Percentiles rank a stretch among this genome's conserved stretches.
These are phyloP conservation scores for Lepiota brunneoincarnata DNA, from an alignment of 768 basidiomycete genomes.

Conservation along the genomic window DNA sequence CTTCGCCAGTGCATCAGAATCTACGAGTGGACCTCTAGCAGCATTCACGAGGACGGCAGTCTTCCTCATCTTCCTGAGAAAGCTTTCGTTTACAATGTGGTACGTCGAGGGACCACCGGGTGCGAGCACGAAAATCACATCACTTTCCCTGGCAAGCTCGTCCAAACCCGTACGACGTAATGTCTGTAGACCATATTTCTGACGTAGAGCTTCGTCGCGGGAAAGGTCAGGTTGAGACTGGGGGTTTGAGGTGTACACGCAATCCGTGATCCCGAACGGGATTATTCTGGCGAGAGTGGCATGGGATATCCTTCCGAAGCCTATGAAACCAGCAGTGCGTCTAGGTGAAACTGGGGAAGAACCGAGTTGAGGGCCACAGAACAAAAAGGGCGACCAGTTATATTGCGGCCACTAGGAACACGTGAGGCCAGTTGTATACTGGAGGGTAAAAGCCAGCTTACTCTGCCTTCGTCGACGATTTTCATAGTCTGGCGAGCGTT, in stretches of 20 bases:
- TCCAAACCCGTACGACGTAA: conserved; percentile 61
- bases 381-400: conserved; percentile 78
- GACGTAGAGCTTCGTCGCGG: conserved; percentile 32
- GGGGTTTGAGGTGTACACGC: conserved; percentile 65
- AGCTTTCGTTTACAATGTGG: conserved; percentile 68
- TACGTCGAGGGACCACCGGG: conserved; percentile 71
- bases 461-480: conserved; percentile 70
- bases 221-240: conserved; percentile 44
- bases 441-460: conserved; percentile 25
- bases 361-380: conserved; percentile 83
- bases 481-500: conserved; percentile 62
- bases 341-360: conserved; percentile 42
- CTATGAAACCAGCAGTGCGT: conserved; percentile 85
- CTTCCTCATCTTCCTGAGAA: conserved; percentile 84
- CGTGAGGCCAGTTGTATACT: not conserved
- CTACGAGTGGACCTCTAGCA: conserved; percentile 82
- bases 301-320: conserved; percentile 93
- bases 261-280: conserved; percentile 77
- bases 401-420: conserved; percentile 68
- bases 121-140: conserved; percentile 82
- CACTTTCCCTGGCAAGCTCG: conserved; percentile 72
- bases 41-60: conserved; percentile 83
- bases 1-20: conserved; percentile 82
- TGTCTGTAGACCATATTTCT: conserved; percentile 30
- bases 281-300: conserved; percentile 76